Percentiles rank a stretch among this genome's conserved stretches.
Conservation (phyloP, 2,329 filamentous ascomycete genomes). For the Sphaerulina populicola region DNA sequence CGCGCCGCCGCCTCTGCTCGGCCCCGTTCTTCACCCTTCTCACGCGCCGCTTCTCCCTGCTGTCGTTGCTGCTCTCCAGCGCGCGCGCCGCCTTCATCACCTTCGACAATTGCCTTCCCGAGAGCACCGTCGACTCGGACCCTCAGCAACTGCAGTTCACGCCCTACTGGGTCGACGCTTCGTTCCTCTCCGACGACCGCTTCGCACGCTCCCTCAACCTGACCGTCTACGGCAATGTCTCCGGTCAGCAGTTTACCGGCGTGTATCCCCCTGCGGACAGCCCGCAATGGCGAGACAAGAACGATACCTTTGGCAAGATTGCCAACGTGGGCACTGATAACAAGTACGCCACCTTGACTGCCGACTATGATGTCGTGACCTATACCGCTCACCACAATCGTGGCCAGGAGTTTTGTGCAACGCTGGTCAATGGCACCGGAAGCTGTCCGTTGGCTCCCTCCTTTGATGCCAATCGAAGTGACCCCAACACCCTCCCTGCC, state of each 20-base stretch:
- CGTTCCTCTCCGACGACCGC: conserved; percentile 52
- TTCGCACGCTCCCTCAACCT: conserved; percentile 60
- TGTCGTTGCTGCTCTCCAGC: conserved; percentile 38
- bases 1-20: conserved; percentile 16
- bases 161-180: conserved; percentile 64
- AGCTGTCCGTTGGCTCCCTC: conserved; percentile 66
- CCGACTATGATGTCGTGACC: conserved; percentile 63
- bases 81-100: conserved; percentile 58
- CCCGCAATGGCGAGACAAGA: conserved; percentile 54
- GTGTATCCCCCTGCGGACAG: conserved; percentile 52
- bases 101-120: conserved; percentile 74
- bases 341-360: conserved; percentile 64
- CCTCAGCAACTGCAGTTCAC: conserved; percentile 66
- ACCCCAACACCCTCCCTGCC: conserved; percentile 54
- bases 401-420: conserved; percentile 57
- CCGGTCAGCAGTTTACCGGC: conserved; percentile 55
- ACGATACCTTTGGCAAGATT: conserved; percentile 67
- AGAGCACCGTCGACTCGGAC: conserved; percentile 50
- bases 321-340: conserved; percentile 55
- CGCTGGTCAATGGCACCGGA: conserved; percentile 46
- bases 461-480: conserved; percentile 52
- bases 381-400: conserved; percentile 58
- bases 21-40: conserved; percentile 6
- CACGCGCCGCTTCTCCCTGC: conserved; percentile 24
- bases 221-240: conserved; percentile 85